Base-by-base conservation (phyloP, 129 eudicot species). In the Gnaphalium uliginosum region DNA sequence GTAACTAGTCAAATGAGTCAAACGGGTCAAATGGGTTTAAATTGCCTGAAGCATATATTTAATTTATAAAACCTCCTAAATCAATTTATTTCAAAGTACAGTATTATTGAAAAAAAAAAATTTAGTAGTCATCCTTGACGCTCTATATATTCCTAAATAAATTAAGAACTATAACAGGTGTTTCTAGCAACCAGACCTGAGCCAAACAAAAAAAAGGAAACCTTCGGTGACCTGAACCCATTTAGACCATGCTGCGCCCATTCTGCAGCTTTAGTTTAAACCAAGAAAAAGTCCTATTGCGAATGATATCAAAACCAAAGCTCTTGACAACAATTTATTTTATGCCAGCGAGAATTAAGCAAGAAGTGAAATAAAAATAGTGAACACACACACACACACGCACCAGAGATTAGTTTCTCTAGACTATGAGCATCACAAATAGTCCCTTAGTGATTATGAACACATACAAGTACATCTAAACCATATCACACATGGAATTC, bases 401-500 rank as follows among this genome's bases (percentile, higher is more conserved):
- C 37, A 5, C 37, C 25, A 15, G 41, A 5, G 14, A 6, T 22
- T 25, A 14, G 27, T 70, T 70, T 70, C 37, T 50, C 18, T 50
- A 26, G 27, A 50, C 60, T 69, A 69, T 26, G 74, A 70, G 13
- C 63, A 70, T 15, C 74, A 69, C 4, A 70, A 50, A 26, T 51
- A 51, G 26, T 70, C 75, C 60, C 25, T 29, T 48, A 61, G 32
- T 19, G 51, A 72, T 33, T 72, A 56, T 54, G 30, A 56, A 33
- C 7, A 15, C 21, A 14, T 48, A 50, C 1, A 18, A 15, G 57
- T 50, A 50, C 57, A 50, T 53, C 59, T 18, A 53, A 2, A 18
- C 59, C 11, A 0, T 53, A 53, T 53, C 21, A n/a, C 56, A 33
- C 66, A 32, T 4, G 17, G 53, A 57, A 8, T 8, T 51, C 4